Percentiles rank a stretch among this genome's conserved stretches.
Conservation (phyloP, 1,139 yeast genomes). For the Candida freyschussii region DNA sequence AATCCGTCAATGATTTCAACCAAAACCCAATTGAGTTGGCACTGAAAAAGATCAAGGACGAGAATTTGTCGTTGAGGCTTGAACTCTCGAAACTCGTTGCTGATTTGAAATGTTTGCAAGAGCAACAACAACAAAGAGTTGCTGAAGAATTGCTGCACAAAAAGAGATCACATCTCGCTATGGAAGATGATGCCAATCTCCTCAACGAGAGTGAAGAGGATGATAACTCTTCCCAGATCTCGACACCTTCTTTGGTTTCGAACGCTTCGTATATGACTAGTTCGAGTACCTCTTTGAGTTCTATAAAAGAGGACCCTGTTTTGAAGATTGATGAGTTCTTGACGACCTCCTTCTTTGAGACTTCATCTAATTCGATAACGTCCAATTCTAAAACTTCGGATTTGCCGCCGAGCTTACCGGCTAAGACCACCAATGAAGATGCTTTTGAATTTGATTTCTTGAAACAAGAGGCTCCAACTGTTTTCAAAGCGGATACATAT, state of each 20-base stretch:
- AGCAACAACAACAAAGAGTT: constrained; percentile 7
- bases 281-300: constrained; percentile 14
- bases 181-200: constrained; percentile 18
- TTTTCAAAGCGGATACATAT: constrained; percentile 9
- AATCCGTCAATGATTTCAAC: background rate
- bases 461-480: constrained; percentile 15
- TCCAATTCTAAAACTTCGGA: background rate
- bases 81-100: constrained; percentile 24
- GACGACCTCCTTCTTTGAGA: constrained; percentile 21
- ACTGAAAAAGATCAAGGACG: constrained; percentile 20
- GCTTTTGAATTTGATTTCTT: constrained; percentile 22
- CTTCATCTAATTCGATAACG: constrained; percentile 15
- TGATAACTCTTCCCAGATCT: constrained; percentile 21
- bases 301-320: constrained; percentile 23
- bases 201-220: constrained; percentile 18
- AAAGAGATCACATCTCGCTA: constrained; percentile 20
- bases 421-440: constrained; percentile 10
- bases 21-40: constrained; percentile 15
- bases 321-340: constrained; percentile 22
- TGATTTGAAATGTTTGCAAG: constrained; percentile 20
- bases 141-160: constrained; percentile 15
- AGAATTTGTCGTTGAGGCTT: constrained; percentile 21
- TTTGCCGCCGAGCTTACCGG: constrained; percentile 14
- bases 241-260: constrained; percentile 22
- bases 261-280: constrained; percentile 15